These are phyloP conservation scores for Leccinum uliginosum DNA, from an alignment of 768 basidiomycete species.

Conservation along the genomic window DNA sequence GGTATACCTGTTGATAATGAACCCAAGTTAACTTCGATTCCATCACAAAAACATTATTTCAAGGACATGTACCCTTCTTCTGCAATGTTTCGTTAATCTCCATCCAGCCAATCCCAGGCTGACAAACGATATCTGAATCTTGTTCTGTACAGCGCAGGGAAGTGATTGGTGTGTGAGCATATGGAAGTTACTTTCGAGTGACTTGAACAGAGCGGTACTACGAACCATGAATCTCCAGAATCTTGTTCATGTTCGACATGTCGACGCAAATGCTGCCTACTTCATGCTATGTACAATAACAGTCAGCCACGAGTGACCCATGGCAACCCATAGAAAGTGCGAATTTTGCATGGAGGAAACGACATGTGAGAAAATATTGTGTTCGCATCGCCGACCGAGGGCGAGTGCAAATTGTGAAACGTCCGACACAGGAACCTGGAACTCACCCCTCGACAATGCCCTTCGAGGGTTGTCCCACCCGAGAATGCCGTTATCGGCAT, in stretches of 20 bases:
- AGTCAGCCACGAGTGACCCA: not conserved
- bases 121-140: constrained; percentile 71
- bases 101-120: constrained; percentile 69
- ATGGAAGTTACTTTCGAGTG: not conserved
- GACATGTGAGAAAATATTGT: no score
- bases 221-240: constrained; percentile 69
- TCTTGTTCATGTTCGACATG: constrained; percentile 72
- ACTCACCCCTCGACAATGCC: constrained; percentile 64
- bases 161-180: not conserved
- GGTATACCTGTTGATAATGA: constrained; percentile 50
- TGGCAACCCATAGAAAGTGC: not conserved
- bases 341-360: not conserved
- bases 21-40: not conserved
- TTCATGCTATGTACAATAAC: constrained; percentile 13
- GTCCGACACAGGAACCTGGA: not conserved
- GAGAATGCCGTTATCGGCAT: constrained; percentile 79
- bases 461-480: constrained; percentile 81
- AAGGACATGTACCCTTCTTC: constrained; percentile 43
- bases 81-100: constrained; percentile 65
- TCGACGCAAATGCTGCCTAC: constrained; percentile 76
- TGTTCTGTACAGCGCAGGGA: constrained; percentile 37
- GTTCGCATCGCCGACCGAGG: not conserved
- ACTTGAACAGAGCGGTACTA: not conserved
- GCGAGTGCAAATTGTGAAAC: not conserved
- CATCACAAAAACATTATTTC: not conserved